A percentile compares a stretch with the other conserved stretches of the same genome.
Evolutionary conservation across 192 early-diverging fungal genomes (phyloP).

Genomic region (Geranomyces variabilis): DNA sequence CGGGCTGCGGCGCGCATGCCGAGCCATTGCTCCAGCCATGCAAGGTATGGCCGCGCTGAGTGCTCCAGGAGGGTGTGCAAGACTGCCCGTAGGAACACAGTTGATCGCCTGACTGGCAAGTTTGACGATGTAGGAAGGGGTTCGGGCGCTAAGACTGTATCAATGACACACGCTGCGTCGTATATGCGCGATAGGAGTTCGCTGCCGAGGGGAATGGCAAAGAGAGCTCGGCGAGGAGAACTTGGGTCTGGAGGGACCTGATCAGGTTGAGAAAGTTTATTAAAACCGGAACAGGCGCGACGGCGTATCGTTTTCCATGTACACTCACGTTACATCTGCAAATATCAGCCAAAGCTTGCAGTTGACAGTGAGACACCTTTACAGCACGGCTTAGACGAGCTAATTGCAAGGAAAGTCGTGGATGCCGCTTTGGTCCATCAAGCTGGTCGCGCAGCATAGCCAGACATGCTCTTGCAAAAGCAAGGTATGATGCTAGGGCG

Average conservation of each 20-base stretch:
- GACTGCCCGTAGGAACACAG: not conserved
- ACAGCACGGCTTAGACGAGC: not conserved
- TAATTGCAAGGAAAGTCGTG: not conserved
- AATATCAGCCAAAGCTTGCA: not conserved
- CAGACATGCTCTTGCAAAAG: not conserved
- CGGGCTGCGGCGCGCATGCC: not conserved
- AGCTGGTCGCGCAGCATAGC: not conserved
- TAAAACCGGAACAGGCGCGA: too few relatives aligned
- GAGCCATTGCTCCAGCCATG: constrained; percentile 29
- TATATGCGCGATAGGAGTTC: constrained; percentile 27
- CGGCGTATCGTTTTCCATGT: not conserved
- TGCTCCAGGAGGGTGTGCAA: constrained; percentile 9
- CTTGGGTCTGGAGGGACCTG: too few relatives aligned
- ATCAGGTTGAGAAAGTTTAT: too few relatives aligned
- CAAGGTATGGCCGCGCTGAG: constrained; percentile 24
- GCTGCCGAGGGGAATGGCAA: constrained; percentile 14
- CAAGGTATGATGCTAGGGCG: constrained; percentile 25
- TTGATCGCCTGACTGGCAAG: not conserved
- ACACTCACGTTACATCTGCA: constrained; percentile 2
- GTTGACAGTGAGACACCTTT: not conserved
- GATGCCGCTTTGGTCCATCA: not conserved
- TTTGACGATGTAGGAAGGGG: not conserved
- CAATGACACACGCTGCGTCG: constrained; percentile 18
- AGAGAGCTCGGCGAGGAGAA: not conserved
- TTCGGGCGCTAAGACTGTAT: not conserved